Conservation (phyloP, 441 rosid species). For the Erodium trifolium region DNA sequence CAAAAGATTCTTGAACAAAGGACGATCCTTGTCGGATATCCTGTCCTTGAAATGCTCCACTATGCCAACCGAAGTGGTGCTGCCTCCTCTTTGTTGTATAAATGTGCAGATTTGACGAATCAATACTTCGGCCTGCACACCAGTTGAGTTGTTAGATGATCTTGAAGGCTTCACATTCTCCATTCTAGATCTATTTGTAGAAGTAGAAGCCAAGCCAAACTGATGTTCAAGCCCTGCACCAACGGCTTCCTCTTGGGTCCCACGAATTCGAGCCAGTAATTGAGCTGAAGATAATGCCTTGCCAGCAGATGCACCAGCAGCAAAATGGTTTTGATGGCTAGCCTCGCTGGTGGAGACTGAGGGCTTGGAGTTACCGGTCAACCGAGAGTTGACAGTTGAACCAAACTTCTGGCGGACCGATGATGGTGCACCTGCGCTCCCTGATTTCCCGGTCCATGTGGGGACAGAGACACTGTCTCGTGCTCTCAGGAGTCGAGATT, state of each 20-base stretch:
- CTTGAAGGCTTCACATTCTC: slow-evolving; percentile 25
- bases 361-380: slow-evolving; percentile 29
- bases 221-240: slow-evolving; percentile 53
- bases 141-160: slow-evolving; percentile 25
- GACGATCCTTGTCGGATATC: slow-evolving; percentile 45
- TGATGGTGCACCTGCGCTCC: slow-evolving; percentile 85
- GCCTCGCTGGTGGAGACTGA: slow-evolving; percentile 32
- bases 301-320: slow-evolving; percentile 73
- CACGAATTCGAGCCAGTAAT: slow-evolving; percentile 66
- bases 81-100: slow-evolving; percentile 71
- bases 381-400: slow-evolving; percentile 45
- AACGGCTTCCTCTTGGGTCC: slow-evolving; percentile 58
- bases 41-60: slow-evolving; percentile 65
- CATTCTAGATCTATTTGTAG: slow-evolving; percentile 25
- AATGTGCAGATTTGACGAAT: slow-evolving; percentile 76
- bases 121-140: slow-evolving; percentile 72
- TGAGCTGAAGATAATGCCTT: slow-evolving; percentile 81
- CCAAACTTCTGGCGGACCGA: slow-evolving; percentile 65
- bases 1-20: slow-evolving; percentile 72
- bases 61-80: slow-evolving; percentile 54
- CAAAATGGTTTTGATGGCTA: slow-evolving; percentile 32
- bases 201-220: slow-evolving; percentile 29
- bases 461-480: slow-evolving; percentile 70
- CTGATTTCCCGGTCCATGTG: slow-evolving; percentile 94
- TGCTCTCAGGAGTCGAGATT: slow-evolving; percentile 74